Evolutionary conservation across 140 eudicot species (phyloP).

Genomic region (Cichorium intybus): DNA sequence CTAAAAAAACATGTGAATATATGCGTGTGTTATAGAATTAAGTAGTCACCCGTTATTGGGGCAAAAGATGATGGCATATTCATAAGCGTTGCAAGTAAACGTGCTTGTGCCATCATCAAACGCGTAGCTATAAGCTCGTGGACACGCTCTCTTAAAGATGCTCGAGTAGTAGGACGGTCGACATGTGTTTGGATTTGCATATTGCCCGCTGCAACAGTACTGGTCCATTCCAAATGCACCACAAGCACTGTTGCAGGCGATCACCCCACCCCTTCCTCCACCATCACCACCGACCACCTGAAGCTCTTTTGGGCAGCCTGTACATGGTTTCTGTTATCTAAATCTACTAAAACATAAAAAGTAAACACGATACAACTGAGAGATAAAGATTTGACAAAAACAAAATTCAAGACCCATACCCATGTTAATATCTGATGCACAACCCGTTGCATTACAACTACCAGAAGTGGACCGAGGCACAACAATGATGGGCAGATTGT

Average conservation of each 20-base stretch:
- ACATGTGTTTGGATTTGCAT: conserved; percentile 80
- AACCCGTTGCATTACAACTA: conserved; percentile 77
- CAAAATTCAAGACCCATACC: conserved; percentile 36
- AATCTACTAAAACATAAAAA: not conserved
- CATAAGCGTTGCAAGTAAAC: conserved; percentile 86
- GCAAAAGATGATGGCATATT: conserved; percentile 70
- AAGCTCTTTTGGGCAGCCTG: conserved; percentile 96
- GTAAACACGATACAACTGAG: not conserved
- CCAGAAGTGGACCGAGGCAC: conserved; percentile 51
- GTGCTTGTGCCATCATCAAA: conserved; percentile 93
- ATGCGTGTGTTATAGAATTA: not conserved
- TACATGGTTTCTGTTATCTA: not conserved
- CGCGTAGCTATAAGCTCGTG: conserved; percentile 91
- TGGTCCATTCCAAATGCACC: conserved; percentile 80
- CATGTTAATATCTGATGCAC: conserved; percentile 66
- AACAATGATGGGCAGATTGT: conserved; percentile 76
- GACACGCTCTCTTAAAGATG: conserved; percentile 86
- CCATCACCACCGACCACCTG: conserved; percentile 67
- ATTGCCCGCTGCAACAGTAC: conserved; percentile 93
- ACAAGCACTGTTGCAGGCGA: conserved; percentile 93
- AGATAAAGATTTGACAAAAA: not conserved
- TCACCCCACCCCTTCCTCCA: conserved; percentile 45
- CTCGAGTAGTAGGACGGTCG: conserved; percentile 69
- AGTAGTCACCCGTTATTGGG: conserved; percentile 58
- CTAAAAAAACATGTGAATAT: not conserved